Conservation (phyloP, 1,284 basidiomycete genomes). For the Caloboletus inedulis region DNA sequence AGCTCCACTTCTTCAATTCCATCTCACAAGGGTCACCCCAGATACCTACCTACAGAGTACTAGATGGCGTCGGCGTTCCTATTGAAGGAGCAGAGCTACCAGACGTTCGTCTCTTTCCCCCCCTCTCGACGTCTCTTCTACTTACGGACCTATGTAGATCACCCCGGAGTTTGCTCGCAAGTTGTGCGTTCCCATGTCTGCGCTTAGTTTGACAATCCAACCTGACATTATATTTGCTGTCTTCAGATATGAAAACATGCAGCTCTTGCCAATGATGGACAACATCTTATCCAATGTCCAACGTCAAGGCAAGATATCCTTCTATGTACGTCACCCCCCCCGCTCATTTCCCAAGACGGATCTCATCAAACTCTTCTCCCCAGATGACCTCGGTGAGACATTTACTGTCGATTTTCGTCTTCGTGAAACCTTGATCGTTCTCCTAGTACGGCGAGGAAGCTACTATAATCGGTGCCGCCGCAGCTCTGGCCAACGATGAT, state of each 20-base stretch:
- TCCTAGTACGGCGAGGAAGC: slow-evolving; percentile 87
- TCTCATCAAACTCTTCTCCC: slow-evolving; percentile 8
- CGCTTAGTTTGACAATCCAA: neutral
- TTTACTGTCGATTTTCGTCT: neutral
- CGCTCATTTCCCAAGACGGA: slow-evolving; percentile 12
- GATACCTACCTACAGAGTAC: slow-evolving; percentile 79
- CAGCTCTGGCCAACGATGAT: slow-evolving; percentile 79
- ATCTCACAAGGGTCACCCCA: slow-evolving; percentile 55
- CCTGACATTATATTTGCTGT: neutral
- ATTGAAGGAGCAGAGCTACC: slow-evolving; percentile 73
- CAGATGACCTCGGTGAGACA: slow-evolving; percentile 74
- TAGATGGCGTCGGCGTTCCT: slow-evolving; percentile 73
- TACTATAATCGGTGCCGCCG: slow-evolving; percentile 86
- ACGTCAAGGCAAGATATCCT: slow-evolving; percentile 90
- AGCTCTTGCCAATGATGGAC: slow-evolving; percentile 81
- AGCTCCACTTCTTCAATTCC: slow-evolving; percentile 74
- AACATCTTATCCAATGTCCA: slow-evolving; percentile 90
- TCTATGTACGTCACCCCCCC: slow-evolving; percentile 64
- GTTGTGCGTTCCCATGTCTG: slow-evolving; percentile 46
- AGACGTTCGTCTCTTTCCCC: slow-evolving; percentile 47
- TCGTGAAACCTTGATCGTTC: slow-evolving; percentile 7
- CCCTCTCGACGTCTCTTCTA: neutral
- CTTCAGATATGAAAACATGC: slow-evolving; percentile 76
- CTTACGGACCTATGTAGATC: slow-evolving; percentile 47
- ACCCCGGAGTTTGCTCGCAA: slow-evolving; percentile 68